Base-by-base conservation (phyloP, 2,329 filamentous ascomycete species). In the Diaporthe ilicicola region DNA sequence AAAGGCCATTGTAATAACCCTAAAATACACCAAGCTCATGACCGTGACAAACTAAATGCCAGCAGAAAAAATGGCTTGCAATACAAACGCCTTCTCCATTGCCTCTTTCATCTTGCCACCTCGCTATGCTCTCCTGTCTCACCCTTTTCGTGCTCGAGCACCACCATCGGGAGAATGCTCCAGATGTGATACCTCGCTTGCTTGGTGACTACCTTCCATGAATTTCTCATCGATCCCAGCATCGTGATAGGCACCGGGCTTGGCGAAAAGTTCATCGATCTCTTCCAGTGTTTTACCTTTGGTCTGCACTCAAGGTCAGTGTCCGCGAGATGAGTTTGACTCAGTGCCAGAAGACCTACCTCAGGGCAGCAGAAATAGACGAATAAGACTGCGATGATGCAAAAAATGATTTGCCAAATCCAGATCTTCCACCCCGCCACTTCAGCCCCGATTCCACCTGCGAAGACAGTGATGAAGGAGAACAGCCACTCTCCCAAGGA, bases 321-420 rank as follows among this genome's bases (percentile, higher is more conserved):
- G 2, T 29, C 15, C 29, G 55, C 1, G 3, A 29, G 9, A 4
- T 13, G 10, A 10, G 0, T 15, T 6, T 0, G 3, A 44, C 1
- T 0, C 1, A 2, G 5, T 17, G 2, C 17, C 17, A n/a, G 22
- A 12, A 3, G 39, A 5, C 55, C 2, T 44, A 61, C 55, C 55
- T 61, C 55, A 15, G 55, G 55, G 17, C 55, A 61, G 55, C 24
- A 61, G 13, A 61, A 61, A 6, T 61, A 61, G 2, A 61, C 55
- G 1, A 61, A 61, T 4, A 61, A n/a, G 0, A 61, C 55, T 2
- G 37, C 39, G 1, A 61, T n/a, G 0, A 61, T 44, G 17, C 55
- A 61, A 10, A 61, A 44, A 9, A 10, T 32, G 24, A 61, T 61
- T n/a, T 61, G 55, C 37, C 55, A 61, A 3, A 61, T 61, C 55